Base-by-base conservation (phyloP, 148 eudicot species). In the Chenopodium formosanum region DNA sequence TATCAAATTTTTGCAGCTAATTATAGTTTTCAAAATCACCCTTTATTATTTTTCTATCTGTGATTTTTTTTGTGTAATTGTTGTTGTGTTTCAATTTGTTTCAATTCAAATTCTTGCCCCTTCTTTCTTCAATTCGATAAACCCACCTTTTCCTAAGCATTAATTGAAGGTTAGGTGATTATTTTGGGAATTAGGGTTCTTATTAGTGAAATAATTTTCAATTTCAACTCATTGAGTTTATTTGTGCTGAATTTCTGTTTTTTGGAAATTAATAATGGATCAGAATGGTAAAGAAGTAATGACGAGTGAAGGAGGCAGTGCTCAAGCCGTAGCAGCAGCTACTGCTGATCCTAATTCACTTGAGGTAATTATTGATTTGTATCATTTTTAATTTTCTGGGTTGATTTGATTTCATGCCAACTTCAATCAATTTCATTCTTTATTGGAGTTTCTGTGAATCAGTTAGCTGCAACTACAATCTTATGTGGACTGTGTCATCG, bases 301-400 rank as follows among this genome's bases (percentile, higher is more conserved):
- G 90, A 66, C 86, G 84, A 86, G 74, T 80, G 89, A 89, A 79
- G 89, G 83, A 77, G 90, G 81, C 32, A 76, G 67, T 73, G 82
- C 82, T 70, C 83, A 89, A 67, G 70, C 88, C 77, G 81, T 23
- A 13, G 76, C 79, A 20, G 65, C 80, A 65, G 83, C 91, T 80
- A 66, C 83, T 81, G 70, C 82, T 75, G 91, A 88, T 64, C 89
- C 85, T 76, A 91, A 88, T 78, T 82, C 84, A 50, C 72, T 78
- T 20, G 85, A 88, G 90, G 93, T 88, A 85, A 69, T 66, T 62
- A 11, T 50, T 17, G 0, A 1, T 50, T 29, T 1, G 68, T 25
- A n/a, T 9, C 71, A 22, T 74, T 40, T 40, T 40, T 40, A 40
- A 14, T 22, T 6, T 64, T 60, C 10, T 50, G 58, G 13, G 11